Evolutionary conservation across 305 asterid species (phyloP), one percentile per base, ranked within the genome.

Genomic region (Fraxinus velutina): DNA sequence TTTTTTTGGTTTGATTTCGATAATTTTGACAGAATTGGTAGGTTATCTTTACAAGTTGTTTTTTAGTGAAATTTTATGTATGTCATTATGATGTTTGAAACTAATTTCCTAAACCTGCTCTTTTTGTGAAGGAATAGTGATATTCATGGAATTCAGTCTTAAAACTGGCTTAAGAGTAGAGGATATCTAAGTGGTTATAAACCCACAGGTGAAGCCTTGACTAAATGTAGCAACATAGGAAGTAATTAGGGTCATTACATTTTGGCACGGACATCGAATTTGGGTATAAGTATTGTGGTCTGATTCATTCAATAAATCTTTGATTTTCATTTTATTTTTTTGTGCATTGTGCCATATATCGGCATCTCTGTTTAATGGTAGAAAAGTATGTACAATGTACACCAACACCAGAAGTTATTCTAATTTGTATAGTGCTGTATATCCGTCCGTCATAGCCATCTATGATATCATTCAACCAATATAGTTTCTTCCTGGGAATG

Each of bases 1-100:
- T 62, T 44, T 74, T 62, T 62, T 42, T 44, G 2, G 33, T 52
- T 13, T 78, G 66, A n/a, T 75, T 13, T 62, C 36, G 30, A 21
- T 2, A 32, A n/a, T 47, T 85, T 74, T 5, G 2, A 50, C 75
- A 27, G 24, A n/a, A 36, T 64, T 62, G 84, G 42, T 72, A 44
- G 55, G 55, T 24, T 62, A 22, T 42, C 76, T 50, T 47, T 73
- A 64, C 36, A 72, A 24, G 72, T 77, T 77, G 73, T 73, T 71
- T n/a, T 73, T 33, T 78, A 15, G 68, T 73, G 57, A 2, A 19
- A 50, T 32, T 44, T 19, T 32, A 8, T 5, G 66, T 30, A 55
- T 79, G 42, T 32, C n/a, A 13, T 33, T 62, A 33, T 5, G 10
- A 79, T 22, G 42, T 29, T 79, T 64, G 47, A 77, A 77, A 24